phyloP scores from a whole-genome alignment of 768 basidiomycete genomes.

The Pleurotus sapidus region DNA sequence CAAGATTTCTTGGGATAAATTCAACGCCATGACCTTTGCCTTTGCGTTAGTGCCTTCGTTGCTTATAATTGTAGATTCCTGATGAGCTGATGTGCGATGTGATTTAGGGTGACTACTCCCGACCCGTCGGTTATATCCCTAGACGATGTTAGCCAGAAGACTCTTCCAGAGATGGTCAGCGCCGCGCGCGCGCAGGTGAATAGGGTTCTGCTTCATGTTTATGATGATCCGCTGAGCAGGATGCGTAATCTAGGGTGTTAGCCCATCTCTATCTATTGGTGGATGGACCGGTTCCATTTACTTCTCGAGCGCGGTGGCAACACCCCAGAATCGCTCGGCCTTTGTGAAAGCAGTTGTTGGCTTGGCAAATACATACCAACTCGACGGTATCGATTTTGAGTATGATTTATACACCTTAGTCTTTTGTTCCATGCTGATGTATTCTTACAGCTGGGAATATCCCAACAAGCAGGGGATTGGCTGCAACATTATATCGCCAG shows the following conservation, averaged over 20 bases:
- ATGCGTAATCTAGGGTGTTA: slow-evolving; percentile 42
- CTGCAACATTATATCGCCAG: slow-evolving; percentile 60
- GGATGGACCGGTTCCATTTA: slow-evolving; percentile 67
- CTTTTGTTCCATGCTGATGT: background rate
- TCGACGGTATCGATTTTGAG: slow-evolving; percentile 63
- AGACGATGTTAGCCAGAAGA: slow-evolving; percentile 37
- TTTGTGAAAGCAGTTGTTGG: slow-evolving; percentile 59
- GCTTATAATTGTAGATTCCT: background rate
- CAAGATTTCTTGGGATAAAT: slow-evolving; percentile 53
- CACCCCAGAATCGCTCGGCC: slow-evolving; percentile 52
- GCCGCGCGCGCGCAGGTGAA: slow-evolving; percentile 39
- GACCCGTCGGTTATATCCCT: slow-evolving; percentile 30
- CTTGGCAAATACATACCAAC: slow-evolving; percentile 47
- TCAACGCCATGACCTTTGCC: slow-evolving; percentile 44
- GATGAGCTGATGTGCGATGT: background rate
- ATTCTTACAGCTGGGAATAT: slow-evolving; percentile 75
- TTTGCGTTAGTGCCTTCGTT: slow-evolving; percentile 38
- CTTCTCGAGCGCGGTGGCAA: slow-evolving; percentile 63
- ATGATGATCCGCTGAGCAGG: background rate
- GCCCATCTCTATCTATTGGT: slow-evolving; percentile 59
- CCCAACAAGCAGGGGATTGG: slow-evolving; percentile 67
- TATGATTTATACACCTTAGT: slow-evolving; percentile 20
- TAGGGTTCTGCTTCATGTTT: background rate
- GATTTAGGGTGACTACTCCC: slow-evolving; percentile 31
- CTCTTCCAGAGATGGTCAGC: slow-evolving; percentile 56